Base-by-base conservation (phyloP, 371 early-diverging fungal species). In the Vairimorpha ceranae region DNA sequence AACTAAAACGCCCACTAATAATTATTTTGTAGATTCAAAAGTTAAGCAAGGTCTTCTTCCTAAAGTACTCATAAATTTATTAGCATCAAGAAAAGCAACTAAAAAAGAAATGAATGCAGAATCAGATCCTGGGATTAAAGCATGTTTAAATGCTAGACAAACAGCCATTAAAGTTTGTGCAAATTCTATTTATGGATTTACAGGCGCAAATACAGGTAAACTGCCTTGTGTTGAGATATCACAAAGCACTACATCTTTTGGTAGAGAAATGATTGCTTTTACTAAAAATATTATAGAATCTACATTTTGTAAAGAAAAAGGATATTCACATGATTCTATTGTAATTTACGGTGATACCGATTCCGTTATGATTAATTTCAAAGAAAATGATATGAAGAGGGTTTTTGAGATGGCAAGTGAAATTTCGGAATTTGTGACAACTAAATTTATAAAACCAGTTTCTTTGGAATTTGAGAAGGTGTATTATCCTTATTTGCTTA, bases 311-410 rank as follows among this genome's bases (percentile, higher is more conserved):
- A 87, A 89, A 10, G 87, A 82, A 19, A 93, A 93, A 74, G 94
- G 93, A 0, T 94, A 91, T 77, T 83, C 87, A 29, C 87, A 90
- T 74, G 89, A 95, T 76, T 91, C 93, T 0, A 82, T 86, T 35
- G 96, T 99, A 58, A 93, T 98, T 67, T 99, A 98, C 77, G 99
- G 99, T 60, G 99, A 99, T 82, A 99, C 98, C 0, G 98, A 99
- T 86, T 97, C 98, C 1, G 97, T 99, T 29, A 98, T 99, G 99
- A 92, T 99, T 64, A 92, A 93, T 66, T 95, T 96, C 86, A 92
- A 92, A 30, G 89, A 87, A 12, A 81, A 86, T 41, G 85, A 85
- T 63, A 41, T 64, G 19, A 25, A 63, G 10, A 63, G 46, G 32
- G 75, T 79, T 10, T 82, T 81, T 72, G 51, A 77, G 27, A 72